These are phyloP conservation scores for Saccharomycopsis selenospora DNA, from an alignment of 805 yeast species.

Conservation along the genomic window DNA sequence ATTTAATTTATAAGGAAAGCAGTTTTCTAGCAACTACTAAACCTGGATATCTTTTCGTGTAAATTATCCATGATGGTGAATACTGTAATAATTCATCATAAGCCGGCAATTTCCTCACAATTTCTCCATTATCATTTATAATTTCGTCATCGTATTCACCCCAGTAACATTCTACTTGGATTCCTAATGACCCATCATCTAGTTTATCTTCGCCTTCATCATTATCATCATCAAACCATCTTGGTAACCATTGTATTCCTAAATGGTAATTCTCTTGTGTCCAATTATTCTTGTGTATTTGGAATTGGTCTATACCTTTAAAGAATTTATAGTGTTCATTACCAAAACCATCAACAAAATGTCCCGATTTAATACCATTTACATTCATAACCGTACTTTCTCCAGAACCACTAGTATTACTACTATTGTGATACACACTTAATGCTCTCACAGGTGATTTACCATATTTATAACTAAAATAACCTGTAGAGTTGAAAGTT, in stretches of 20 bases:
- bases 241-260: slow-evolving; percentile 74
- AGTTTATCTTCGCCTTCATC: slow-evolving; percentile 30
- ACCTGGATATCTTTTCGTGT: slow-evolving; percentile 63
- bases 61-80: slow-evolving; percentile 56
- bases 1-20: background rate
- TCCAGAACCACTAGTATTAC: slow-evolving; percentile 10
- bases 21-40: slow-evolving; percentile 49
- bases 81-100: slow-evolving; percentile 61
- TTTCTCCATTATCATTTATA: slow-evolving; percentile 32
- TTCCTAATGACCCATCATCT: slow-evolving; percentile 37
- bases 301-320: slow-evolving; percentile 57
- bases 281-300: slow-evolving; percentile 62
- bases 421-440: slow-evolving; percentile 38
- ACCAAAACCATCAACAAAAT: slow-evolving; percentile 31
- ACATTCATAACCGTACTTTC: background rate
- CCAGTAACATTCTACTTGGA: slow-evolving; percentile 67
- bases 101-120: slow-evolving; percentile 52
- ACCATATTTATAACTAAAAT: slow-evolving; percentile 28
- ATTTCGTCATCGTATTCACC: slow-evolving; percentile 53
- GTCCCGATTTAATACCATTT: slow-evolving; percentile 23
- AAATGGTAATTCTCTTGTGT: slow-evolving; percentile 44
- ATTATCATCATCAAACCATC: slow-evolving; percentile 37
- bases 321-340: slow-evolving; percentile 44
- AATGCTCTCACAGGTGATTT: slow-evolving; percentile 60
- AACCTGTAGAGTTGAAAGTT: slow-evolving; percentile 46